phyloP scores from a whole-genome alignment of 768 basidiomycete species.

The Naganishia vaughanmartiniae region DNA sequence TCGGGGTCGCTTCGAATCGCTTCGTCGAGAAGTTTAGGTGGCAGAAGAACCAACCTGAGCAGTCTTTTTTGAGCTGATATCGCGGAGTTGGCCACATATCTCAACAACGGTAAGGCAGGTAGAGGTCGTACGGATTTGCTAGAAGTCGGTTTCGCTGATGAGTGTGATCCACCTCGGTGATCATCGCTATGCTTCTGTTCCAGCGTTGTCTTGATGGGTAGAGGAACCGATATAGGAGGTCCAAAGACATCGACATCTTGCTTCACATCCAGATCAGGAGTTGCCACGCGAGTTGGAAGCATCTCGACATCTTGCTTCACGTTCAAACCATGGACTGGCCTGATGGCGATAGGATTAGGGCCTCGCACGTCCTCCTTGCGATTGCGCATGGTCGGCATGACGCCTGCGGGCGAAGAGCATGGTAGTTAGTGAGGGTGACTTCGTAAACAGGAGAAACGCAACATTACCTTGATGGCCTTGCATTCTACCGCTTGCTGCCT shows the following conservation, averaged over 20 bases:
- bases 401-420: neutral
- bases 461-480: too few relatives aligned
- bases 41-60: constrained; percentile 21
- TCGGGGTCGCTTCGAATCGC: constrained; percentile 23
- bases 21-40: constrained; percentile 7
- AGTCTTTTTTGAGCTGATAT: constrained; percentile 16
- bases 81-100: constrained; percentile 19
- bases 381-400: neutral
- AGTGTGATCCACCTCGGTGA: neutral
- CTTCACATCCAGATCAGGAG: neutral
- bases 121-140: neutral
- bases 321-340: neutral
- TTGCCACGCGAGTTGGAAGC: neutral
- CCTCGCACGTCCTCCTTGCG: neutral
- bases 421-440: neutral
- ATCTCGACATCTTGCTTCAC: neutral
- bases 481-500: too few relatives aligned
- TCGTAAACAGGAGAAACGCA: too few relatives aligned
- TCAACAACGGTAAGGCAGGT: constrained; percentile 22
- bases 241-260: neutral
- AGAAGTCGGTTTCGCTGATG: neutral
- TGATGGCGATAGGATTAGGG: neutral
- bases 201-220: neutral
- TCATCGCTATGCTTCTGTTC: neutral
- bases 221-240: neutral